Base-by-base conservation (phyloP, 2,329 filamentous ascomycete genomes). In the Rutstroemia sydowiana region DNA sequence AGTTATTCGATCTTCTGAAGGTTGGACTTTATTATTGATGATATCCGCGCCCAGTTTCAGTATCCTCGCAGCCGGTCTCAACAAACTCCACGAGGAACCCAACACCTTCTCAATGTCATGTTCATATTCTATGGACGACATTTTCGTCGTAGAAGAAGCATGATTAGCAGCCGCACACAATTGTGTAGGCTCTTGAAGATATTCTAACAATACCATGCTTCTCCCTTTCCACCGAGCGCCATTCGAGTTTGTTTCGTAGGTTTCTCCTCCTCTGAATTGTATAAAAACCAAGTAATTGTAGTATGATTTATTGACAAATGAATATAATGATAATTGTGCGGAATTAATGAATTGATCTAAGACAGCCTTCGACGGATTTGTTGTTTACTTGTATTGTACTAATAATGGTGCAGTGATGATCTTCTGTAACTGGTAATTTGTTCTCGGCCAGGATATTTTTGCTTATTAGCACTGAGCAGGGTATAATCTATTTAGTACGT, bases 151-250 rank as follows among this genome's bases (percentile, higher is more conserved):
- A 14, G 18, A 41, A 46, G 32, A 30, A 16, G 41, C 28, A 45
- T 16, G 34, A 8, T 36, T 55, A 43, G 57, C 55, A 34, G 60
- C 55, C 36, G 47, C 46, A 51, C 56, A 64, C 32, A 56, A 54
- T 21, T 53, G 32, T 44, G 56, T 42, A 18, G 56, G 44, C 41
- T 58, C 53, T 36, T 56, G 60, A 30, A 61, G 55, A 52, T 61
- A 61, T 58, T 58, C 61, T 53, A 64, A 54, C 52, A 61, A 56
- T 43, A 62, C 57, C 61, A 65, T 65, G 13, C 49, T 61, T 54
- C 47, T 34, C 46, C 37, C 26, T 41, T 55, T 48, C 31, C 48
- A 20, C 32, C 39, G 37, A 16, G 14, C 48, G 26, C 51, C 51
- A 53, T 53, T 7, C 34, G 51, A 49, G 18, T 32, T 42, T 2